phyloP scores from a whole-genome alignment of 106 monocot species.

The Dactylorhiza incarnata region DNA sequence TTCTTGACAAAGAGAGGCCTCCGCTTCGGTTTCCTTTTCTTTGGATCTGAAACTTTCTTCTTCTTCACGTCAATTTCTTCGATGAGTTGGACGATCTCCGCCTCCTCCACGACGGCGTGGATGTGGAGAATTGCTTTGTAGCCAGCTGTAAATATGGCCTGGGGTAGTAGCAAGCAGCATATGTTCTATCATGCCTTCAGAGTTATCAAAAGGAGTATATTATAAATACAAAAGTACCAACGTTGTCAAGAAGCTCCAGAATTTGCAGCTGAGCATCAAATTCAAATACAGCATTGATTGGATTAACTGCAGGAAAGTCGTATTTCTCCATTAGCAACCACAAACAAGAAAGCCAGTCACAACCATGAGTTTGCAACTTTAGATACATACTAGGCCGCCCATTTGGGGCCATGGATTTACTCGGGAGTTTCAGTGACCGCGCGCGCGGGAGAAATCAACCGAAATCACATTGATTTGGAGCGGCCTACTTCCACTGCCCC shows the following conservation, averaged over 20 bases:
- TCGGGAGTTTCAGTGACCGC: no score
- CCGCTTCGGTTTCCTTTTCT: constrained; percentile 78
- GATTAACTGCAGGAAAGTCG: constrained; percentile 47
- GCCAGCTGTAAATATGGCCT: constrained; percentile 98
- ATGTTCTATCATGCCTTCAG: neutral
- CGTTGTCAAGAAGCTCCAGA: constrained; percentile 92
- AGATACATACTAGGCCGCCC: no score
- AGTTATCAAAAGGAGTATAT: neutral
- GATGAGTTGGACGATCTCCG: constrained; percentile 87
- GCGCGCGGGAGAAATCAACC: no score
- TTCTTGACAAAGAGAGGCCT: constrained; percentile 95
- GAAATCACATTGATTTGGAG: no score
- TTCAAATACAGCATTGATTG: constrained; percentile 47
- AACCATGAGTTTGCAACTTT: neutral
- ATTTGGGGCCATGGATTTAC: no score
- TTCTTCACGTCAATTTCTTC: constrained; percentile 87
- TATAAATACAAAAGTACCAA: constrained; percentile 21
- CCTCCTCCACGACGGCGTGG: constrained; percentile 89
- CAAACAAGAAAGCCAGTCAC: neutral
- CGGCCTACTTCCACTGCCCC: no score
- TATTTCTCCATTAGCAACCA: neutral
- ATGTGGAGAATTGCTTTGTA: constrained; percentile 93
- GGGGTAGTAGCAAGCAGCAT: constrained; percentile 1
- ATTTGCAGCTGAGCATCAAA: constrained; percentile 94
- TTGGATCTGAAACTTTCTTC: constrained; percentile 75